Conservation (phyloP, 1,284 basidiomycete genomes). For the Austropuccinia psidii region DNA sequence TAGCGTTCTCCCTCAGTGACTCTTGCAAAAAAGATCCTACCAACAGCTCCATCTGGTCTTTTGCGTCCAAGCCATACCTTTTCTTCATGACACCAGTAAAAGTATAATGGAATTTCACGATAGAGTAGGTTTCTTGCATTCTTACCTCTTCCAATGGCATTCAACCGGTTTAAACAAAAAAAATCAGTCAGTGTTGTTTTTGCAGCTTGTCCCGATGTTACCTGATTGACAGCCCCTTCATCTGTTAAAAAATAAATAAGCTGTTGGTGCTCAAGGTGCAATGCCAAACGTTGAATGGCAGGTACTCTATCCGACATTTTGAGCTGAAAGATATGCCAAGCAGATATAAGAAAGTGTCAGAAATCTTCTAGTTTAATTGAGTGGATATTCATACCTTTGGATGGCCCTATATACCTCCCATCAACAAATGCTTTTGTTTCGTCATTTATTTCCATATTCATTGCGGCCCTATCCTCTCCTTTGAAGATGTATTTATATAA, state of each 20-base stretch:
- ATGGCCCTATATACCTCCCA: not conserved
- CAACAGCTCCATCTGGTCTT: not conserved
- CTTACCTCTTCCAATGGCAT: not conserved
- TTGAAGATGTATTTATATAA: constrained; percentile 12
- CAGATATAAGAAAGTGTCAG: not conserved
- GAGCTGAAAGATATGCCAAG: not conserved
- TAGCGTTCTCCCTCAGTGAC: not conserved
- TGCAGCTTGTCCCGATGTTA: not conserved
- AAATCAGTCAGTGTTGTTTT: not conserved
- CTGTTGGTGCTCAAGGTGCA: not conserved
- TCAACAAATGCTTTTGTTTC: not conserved
- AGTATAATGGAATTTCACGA: not conserved
- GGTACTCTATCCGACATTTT: not conserved
- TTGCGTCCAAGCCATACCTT: too few relatives aligned
- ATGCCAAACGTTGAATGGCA: not conserved
- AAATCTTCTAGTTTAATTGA: too few relatives aligned
- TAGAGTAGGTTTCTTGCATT: not conserved
- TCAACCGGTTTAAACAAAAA: not conserved
- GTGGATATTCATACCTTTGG: too few relatives aligned
- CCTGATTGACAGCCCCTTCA: not conserved
- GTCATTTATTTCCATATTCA: not conserved
- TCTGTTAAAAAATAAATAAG: not conserved
- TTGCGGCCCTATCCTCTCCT: not conserved
- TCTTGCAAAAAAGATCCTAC: not conserved
- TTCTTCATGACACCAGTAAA: too few relatives aligned